Conservation (phyloP, 148 eudicot genomes). For the Rhododendron simsii region DNA sequence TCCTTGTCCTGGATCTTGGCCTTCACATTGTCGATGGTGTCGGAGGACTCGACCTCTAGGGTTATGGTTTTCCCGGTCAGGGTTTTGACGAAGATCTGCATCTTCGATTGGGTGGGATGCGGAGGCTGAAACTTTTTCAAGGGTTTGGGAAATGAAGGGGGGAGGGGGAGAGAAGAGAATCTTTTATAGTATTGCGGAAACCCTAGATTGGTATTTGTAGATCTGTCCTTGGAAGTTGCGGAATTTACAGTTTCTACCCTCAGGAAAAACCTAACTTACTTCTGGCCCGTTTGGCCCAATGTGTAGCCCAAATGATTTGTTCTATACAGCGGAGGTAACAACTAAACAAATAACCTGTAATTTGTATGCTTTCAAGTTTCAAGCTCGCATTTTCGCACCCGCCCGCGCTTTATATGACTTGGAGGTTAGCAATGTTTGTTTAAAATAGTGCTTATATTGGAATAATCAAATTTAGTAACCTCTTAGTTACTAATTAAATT, state of each 20-base stretch:
- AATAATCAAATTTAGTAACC: no score
- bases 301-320: neutral
- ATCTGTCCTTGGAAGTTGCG: neutral
- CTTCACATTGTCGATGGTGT: constrained; percentile 24
- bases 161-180: neutral
- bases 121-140: neutral
- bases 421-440: no score
- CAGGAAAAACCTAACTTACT: neutral
- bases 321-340: no score
- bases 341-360: no score
- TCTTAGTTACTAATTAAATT: no score
- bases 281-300: neutral
- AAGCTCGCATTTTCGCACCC: no score
- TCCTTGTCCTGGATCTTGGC: constrained; percentile 23
- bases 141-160: neutral
- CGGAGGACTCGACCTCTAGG: constrained; percentile 19
- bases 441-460: no score
- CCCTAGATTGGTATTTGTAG: neutral
- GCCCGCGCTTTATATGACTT: no score
- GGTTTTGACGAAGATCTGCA: constrained; percentile 35
- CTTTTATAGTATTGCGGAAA: neutral
- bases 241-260: neutral
- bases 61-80: constrained; percentile 27
- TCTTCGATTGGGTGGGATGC: neutral
- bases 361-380: no score